These are phyloP conservation scores for Ophiognomonia clavigignenti-juglandacearum DNA, from an alignment of 2,329 filamentous ascomycete species.

Conservation along the genomic window DNA sequence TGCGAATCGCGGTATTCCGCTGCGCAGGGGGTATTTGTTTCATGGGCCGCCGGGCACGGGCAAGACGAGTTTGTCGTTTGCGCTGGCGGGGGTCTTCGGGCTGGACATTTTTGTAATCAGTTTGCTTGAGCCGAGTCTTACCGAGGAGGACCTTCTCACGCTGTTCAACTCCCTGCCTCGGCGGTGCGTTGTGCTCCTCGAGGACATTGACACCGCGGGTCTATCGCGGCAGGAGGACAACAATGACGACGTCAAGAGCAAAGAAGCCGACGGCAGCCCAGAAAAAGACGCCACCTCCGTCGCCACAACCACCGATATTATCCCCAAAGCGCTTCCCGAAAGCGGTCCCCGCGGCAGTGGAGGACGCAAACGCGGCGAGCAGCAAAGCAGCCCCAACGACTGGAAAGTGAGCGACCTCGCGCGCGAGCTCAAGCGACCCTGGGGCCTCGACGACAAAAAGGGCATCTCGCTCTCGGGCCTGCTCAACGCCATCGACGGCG, in stretches of 20 bases:
- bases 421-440: conserved; percentile 37
- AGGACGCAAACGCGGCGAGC: conserved; percentile 5
- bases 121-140: conserved; percentile 54
- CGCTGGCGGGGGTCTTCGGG: conserved; percentile 60
- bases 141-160: conserved; percentile 54
- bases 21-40: conserved; percentile 73
- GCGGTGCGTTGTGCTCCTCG: conserved; percentile 61
- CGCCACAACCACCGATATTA: conserved; percentile 12
- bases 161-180: conserved; percentile 58
- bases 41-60: conserved; percentile 71
- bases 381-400: conserved; percentile 20
- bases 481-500: conserved; percentile 79
- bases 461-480: conserved; percentile 73
- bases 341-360: conserved; percentile 14
- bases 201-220: conserved; percentile 66
- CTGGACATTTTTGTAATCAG: conserved; percentile 63
- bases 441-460: conserved; percentile 32
- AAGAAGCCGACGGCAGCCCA: conserved; percentile 5
- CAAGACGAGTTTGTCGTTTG: conserved; percentile 65
- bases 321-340: background rate
- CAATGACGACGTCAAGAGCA: conserved; percentile 15
- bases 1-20: conserved; percentile 67
- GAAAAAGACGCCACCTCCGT: conserved; percentile 13
- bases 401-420: conserved; percentile 37
- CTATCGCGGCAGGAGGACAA: conserved; percentile 39